Base-by-base conservation (phyloP, 2,329 filamentous ascomycete species). In the Acarospora socialis region DNA sequence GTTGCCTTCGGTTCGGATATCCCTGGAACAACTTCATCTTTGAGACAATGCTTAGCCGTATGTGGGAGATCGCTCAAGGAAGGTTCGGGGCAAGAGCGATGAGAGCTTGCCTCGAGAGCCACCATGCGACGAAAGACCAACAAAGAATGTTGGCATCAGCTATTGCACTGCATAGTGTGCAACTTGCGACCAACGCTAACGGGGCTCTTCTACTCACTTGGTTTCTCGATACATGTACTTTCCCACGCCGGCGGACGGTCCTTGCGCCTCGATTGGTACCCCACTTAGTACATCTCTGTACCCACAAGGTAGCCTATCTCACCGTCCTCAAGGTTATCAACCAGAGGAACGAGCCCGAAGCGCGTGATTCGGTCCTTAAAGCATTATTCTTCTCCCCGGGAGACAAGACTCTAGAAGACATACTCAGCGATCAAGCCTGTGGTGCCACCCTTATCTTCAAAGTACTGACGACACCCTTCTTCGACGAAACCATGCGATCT, bases 321-420 rank as follows among this genome's bases (percentile, higher is more conserved):
- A 98, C 90, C 0, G 87, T 98, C 1, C 66, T 98, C 36, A 98
- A 98, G 63, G 84, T 95, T 30, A 92, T 98, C 56, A 98, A 98
- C 53, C 90, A 98, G 56, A 84, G 92, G 51, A 81, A 86, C 20
- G 90, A 98, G 58, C 69, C 81, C 0, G 87, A 95, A 39, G 90
- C 90, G 3, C 74, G 90, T 8, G 87, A 98, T 49, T 80, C 73
- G 28, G 82, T 98, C 22, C 65, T 95, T 23, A 79, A 83, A 52
- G 86, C 87, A 2, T 63, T 98, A 20, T 95, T 98, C 68, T 92
- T 93, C 57, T 84, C 81, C 6, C 70, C 75, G 3, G 81, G 87
- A 39, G 82, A 95, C 47, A 76, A 86, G 44, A 74, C 81, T 2
- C 60, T 98, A 23, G 86, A 93, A 52, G 81, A 82, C 34, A 95